phyloP scores from a whole-genome alignment of 148 eudicot species.

The Salicornia ramosissima region DNA sequence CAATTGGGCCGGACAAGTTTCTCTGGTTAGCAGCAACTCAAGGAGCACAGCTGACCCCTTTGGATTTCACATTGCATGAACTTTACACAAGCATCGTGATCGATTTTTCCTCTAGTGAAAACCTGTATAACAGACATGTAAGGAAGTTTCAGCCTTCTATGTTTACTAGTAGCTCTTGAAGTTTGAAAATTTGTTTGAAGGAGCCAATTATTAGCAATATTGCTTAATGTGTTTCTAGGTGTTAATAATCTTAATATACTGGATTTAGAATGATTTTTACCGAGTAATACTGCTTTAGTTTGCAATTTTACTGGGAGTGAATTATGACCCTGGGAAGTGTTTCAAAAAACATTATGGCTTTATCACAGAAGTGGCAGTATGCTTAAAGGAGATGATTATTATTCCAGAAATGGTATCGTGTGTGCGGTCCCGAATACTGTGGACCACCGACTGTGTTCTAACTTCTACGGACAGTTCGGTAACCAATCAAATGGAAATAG shows the following conservation, averaged over 20 bases:
- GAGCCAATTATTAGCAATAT: neutral
- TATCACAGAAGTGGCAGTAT: no score
- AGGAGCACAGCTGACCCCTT: neutral
- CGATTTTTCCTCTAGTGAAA: constrained; percentile 1
- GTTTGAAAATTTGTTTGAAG: neutral
- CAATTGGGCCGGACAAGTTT: neutral
- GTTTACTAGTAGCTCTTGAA: constrained; percentile 5
- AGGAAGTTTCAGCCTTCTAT: constrained; percentile 2
- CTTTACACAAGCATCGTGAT: neutral
- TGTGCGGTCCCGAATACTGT: no score
- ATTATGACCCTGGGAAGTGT: no score
- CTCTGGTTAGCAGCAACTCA: neutral
- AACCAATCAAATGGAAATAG: no score
- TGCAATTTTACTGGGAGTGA: neutral
- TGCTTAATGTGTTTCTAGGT: neutral
- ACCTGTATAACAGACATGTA: constrained; percentile 4
- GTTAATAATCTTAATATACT: neutral
- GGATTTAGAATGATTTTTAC: neutral
- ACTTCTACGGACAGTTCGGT: no score
- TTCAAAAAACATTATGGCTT: no score
- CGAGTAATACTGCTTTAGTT: no score
- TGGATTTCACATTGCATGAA: neutral
- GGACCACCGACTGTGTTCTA: no score
- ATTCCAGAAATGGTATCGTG: no score
- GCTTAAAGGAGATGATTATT: no score